These are phyloP conservation scores for Ophiostoma fasciatum DNA, from an alignment of 2,329 filamentous ascomycete genomes.

Conservation along the genomic window DNA sequence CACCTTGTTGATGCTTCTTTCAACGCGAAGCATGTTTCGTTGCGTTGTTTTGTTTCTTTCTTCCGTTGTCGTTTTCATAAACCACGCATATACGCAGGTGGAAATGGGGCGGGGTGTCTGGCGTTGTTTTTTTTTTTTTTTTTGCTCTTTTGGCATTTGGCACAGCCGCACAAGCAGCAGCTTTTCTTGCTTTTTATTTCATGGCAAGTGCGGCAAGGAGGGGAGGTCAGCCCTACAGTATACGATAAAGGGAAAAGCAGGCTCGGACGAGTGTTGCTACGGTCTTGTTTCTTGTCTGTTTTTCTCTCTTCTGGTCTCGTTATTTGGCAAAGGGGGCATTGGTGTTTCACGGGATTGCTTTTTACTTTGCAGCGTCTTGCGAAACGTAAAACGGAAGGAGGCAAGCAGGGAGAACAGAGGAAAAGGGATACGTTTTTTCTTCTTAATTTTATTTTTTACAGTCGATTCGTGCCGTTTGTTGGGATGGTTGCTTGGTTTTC, in stretches of 20 bases:
- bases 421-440: background rate
- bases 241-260: background rate
- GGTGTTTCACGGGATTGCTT: conserved; percentile 1
- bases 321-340: background rate
- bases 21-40: background rate
- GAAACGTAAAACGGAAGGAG: background rate
- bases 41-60: too few relatives aligned
- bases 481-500: too few relatives aligned
- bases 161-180: too few relatives aligned
- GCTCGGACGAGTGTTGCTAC: background rate
- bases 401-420: conserved; percentile 1
- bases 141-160: background rate
- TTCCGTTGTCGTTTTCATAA: too few relatives aligned
- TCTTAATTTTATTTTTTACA: background rate
- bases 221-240: background rate
- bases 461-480: too few relatives aligned
- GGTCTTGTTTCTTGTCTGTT: background rate
- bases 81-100: too few relatives aligned
- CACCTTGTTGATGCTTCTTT: too few relatives aligned
- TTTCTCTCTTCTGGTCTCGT: too few relatives aligned
- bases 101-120: too few relatives aligned
- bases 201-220: background rate
- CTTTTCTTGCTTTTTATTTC: background rate
- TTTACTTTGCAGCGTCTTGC: background rate
- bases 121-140: too few relatives aligned